These are phyloP conservation scores for Aeschynomene evenia DNA, from an alignment of 306 rosid genomes.

Conservation along the genomic window DNA sequence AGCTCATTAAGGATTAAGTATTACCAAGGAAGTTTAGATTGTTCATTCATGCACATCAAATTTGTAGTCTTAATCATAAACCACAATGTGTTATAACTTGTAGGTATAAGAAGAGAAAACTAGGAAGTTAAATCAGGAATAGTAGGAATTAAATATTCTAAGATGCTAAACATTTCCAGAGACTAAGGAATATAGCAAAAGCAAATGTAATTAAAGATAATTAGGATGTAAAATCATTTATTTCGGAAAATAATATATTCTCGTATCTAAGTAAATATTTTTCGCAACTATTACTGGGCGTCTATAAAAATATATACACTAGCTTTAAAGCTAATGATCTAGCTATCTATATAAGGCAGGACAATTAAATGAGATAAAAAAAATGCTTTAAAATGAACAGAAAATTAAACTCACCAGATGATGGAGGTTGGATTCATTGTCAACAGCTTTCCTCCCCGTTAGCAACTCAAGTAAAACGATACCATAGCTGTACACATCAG, in stretches of 20 bases:
- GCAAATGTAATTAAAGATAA: no score
- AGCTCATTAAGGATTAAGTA: background rate
- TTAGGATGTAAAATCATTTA: no score
- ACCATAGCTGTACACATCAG: slow-evolving; percentile 93
- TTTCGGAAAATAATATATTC: no score
- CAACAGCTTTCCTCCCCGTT: slow-evolving; percentile 91
- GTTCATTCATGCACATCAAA: background rate
- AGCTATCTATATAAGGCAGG: background rate
- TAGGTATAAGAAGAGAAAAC: background rate
- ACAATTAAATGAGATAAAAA: background rate
- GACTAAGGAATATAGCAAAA: background rate
- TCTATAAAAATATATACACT: no score
- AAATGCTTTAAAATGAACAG: background rate
- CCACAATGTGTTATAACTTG: background rate
- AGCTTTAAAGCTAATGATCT: background rate
- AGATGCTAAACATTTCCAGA: background rate
- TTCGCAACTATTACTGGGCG: no score
- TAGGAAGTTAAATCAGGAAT: background rate
- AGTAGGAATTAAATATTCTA: background rate
- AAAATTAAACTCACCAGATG: slow-evolving; percentile 67
- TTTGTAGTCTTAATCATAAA: background rate
- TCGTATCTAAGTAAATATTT: no score
- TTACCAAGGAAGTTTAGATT: background rate
- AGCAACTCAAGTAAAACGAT: slow-evolving; percentile 89
- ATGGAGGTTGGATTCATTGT: slow-evolving; percentile 87